A percentile compares a stretch with the other conserved stretches of the same genome.
These are phyloP conservation scores for Theobroma grandiflorum DNA, from an alignment of 441 rosid species.

Conservation along the genomic window DNA sequence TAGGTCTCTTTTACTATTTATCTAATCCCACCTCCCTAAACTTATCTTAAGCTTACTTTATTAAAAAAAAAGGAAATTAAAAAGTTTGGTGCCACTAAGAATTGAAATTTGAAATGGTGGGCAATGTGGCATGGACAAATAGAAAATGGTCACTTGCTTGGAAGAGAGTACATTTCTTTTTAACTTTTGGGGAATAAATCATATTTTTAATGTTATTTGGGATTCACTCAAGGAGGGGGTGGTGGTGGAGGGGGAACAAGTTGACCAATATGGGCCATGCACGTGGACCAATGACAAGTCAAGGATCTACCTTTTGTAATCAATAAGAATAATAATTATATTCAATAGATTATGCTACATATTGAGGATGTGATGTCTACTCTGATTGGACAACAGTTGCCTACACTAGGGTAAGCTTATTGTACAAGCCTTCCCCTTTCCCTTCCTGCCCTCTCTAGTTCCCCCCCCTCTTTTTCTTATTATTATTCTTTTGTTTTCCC, in stretches of 20 bases:
- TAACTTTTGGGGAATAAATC: not conserved
- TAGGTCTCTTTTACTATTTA: not conserved
- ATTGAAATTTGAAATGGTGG: slow-evolving; percentile 10
- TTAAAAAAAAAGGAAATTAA: not conserved
- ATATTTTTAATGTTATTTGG: not conserved
- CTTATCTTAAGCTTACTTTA: not conserved
- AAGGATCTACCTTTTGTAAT: not conserved
- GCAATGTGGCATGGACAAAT: not conserved
- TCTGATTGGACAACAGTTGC: slow-evolving; percentile 11
- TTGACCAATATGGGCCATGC: slow-evolving; percentile 21
- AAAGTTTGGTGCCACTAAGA: not conserved
- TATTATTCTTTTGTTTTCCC: not conserved
- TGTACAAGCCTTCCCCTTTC: not conserved
- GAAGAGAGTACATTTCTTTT: not conserved
- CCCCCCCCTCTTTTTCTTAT: not conserved
- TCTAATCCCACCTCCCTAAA: not conserved
- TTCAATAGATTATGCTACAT: not conserved
- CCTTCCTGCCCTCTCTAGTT: too few relatives aligned
- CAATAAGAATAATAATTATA: not conserved
- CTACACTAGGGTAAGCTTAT: not conserved
- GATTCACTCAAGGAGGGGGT: not conserved
- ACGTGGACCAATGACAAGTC: slow-evolving; percentile 28
- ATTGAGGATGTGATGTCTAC: slow-evolving; percentile 7
- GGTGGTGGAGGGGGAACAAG: not conserved
- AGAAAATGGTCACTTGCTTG: not conserved